These are phyloP conservation scores for Yamadazyma oceani DNA, from an alignment of 1,139 yeast species.

Conservation along the genomic window DNA sequence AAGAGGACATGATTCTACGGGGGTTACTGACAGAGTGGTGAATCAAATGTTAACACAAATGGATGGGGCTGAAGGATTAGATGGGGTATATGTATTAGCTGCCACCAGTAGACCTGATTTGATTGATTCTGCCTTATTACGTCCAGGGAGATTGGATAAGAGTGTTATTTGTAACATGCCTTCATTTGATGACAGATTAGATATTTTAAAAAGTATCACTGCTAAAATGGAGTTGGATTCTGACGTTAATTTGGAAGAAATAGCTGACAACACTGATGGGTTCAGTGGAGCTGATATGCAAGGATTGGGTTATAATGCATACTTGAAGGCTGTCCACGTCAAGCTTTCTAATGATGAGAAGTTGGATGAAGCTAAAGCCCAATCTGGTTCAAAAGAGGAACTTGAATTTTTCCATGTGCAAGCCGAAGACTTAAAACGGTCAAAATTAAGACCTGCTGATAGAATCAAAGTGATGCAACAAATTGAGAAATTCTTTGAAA, in stretches of 20 bases:
- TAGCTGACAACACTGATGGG: conserved; percentile 68
- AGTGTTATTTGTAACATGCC: conserved; percentile 92
- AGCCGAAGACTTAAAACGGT: conserved; percentile 29
- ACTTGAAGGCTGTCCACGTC: conserved; percentile 85
- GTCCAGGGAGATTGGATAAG: conserved; percentile 96
- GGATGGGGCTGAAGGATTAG: conserved; percentile 99
- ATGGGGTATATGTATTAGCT: conserved; percentile 94
- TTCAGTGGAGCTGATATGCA: conserved; percentile 96
- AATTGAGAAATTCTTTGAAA: conserved; percentile 40
- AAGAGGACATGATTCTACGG: conserved; percentile 97
- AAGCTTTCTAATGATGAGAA: conserved; percentile 50
- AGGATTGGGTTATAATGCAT: conserved; percentile 89
- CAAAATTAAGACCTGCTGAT: conserved; percentile 43
- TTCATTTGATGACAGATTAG: conserved; percentile 62
- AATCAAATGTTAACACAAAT: conserved; percentile 96
- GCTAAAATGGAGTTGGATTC: conserved; percentile 50
- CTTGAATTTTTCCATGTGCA: conserved; percentile 38
- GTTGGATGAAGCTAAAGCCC: conserved; percentile 18
- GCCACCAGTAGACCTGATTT: conserved; percentile 96
- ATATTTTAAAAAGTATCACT: conserved; percentile 66
- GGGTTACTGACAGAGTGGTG: conserved; percentile 96
- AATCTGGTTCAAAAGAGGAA: conserved; percentile 18
- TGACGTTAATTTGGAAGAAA: conserved; percentile 52
- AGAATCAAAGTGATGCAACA: conserved; percentile 45
- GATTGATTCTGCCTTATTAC: conserved; percentile 88